Evolutionary conservation across 2,329 filamentous ascomycete genomes (phyloP).

Genomic region (Hypoxylon sp.): DNA sequence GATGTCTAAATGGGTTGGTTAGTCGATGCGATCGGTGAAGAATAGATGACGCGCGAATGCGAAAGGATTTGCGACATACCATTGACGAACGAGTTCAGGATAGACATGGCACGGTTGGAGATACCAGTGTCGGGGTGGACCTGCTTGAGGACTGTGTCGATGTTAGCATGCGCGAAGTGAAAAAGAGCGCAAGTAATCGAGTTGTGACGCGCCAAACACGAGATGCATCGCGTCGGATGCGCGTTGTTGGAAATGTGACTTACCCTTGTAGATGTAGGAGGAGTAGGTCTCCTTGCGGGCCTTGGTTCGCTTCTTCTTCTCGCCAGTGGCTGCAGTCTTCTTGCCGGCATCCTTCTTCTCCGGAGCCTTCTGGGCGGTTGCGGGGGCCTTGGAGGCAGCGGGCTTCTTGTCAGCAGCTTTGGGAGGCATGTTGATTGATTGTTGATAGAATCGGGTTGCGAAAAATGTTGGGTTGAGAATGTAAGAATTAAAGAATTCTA

Average conservation of each 20-base stretch:
- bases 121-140: conserved; percentile 99
- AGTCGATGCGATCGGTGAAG: too few relatives aligned
- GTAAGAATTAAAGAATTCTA: conserved; percentile 40
- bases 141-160: conserved; percentile 89
- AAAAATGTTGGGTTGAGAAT: conserved; percentile 25
- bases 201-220: conserved; percentile 9
- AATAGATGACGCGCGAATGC: conserved; percentile 10
- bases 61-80: conserved; percentile 64
- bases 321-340: conserved; percentile 95
- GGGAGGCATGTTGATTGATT: conserved; percentile 81
- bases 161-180: conserved; percentile 45
- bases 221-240: conserved; percentile 21
- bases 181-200: neutral
- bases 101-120: conserved; percentile 99
- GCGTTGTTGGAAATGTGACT: conserved; percentile 46
- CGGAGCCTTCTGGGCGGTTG: conserved; percentile 70
- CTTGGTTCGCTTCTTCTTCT: conserved; percentile 99
- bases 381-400: conserved; percentile 95
- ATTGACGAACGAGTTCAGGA: conserved; percentile 99
- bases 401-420: conserved; percentile 99
- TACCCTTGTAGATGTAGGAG: conserved; percentile 99
- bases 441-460: conserved; percentile 21
- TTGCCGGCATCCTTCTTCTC: conserved; percentile 99
- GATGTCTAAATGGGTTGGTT: conserved; percentile 83
- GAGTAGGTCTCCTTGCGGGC: conserved; percentile 99